Conservation (phyloP, 2,329 filamentous ascomycete genomes). For the Pseudogymnoascus sp. region DNA sequence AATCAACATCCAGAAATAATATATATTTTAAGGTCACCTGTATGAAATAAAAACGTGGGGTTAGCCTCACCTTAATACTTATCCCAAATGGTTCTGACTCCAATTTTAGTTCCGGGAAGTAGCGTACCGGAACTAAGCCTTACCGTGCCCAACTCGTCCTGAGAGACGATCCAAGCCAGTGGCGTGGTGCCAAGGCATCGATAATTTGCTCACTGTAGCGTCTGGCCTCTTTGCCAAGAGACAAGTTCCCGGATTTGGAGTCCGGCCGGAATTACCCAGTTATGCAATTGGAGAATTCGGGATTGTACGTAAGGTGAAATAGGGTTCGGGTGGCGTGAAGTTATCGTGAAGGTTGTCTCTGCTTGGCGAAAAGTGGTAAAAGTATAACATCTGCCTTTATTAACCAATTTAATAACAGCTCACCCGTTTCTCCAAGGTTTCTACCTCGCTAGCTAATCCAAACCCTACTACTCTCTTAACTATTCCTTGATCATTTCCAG, state of each 20-base stretch:
- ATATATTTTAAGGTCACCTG: not conserved
- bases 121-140: not conserved
- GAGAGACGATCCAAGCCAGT: not conserved
- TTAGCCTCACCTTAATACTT: slow-evolving; percentile 1
- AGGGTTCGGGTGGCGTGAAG: not conserved
- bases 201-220: not conserved
- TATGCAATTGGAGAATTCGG: not conserved
- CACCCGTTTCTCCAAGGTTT: too few species aligned
- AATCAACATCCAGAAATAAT: not conserved
- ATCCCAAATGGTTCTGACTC: not conserved
- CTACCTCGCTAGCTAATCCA: too few species aligned
- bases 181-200: not conserved
- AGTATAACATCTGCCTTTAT: too few species aligned
- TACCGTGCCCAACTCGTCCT: not conserved
- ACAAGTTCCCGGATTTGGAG: not conserved
- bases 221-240: not conserved
- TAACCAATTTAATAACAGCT: too few species aligned
- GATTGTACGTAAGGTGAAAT: not conserved
- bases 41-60: not conserved
- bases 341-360: not conserved
- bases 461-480: too few species aligned
- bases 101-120: not conserved
- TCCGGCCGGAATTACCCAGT: not conserved
- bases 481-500: too few species aligned
- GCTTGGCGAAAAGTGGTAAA: not conserved